Conservation (phyloP, 164 flowering plant species). For the Tetrastigma voinierianum region DNA sequence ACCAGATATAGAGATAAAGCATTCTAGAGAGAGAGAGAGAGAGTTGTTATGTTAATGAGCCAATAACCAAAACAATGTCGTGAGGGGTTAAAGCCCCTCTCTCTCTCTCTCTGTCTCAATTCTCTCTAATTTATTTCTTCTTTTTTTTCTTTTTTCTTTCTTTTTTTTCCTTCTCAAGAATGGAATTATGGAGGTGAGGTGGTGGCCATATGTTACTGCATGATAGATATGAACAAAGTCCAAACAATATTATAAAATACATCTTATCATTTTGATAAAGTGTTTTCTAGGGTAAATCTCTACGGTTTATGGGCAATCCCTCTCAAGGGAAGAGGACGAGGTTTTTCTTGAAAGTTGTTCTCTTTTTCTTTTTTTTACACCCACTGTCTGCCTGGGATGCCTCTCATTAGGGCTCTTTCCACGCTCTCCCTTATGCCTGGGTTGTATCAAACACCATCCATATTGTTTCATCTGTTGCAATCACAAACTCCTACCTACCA, state of each 20-base stretch:
- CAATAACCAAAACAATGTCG: slow-evolving; percentile 19
- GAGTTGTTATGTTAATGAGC: slow-evolving; percentile 19
- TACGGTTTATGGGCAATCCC: slow-evolving; percentile 18
- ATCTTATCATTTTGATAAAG: neutral
- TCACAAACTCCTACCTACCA: no score
- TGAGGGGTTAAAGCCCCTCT: neutral
- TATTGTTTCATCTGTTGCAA: no score
- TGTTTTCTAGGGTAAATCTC: neutral
- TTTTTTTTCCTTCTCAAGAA: no score
- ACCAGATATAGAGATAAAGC: slow-evolving; percentile 8
- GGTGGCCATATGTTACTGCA: slow-evolving; percentile 10
- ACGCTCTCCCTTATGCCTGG: no score
- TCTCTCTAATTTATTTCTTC: no score
- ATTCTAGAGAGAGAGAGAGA: neutral
- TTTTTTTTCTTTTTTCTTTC: no score
- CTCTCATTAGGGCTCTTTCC: no score
- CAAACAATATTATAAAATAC: neutral
- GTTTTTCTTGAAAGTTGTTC: slow-evolving; percentile 6
- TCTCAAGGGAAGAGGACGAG: slow-evolving; percentile 24
- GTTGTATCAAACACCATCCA: no score
- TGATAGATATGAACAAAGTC: slow-evolving; percentile 24
- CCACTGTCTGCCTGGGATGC: no score
- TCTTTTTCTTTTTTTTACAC: neutral
- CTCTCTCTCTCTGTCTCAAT: no score
- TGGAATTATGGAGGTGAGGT: neutral